Base-by-base conservation (phyloP, 805 yeast genomes). In the Brettanomyces anomalus region DNA sequence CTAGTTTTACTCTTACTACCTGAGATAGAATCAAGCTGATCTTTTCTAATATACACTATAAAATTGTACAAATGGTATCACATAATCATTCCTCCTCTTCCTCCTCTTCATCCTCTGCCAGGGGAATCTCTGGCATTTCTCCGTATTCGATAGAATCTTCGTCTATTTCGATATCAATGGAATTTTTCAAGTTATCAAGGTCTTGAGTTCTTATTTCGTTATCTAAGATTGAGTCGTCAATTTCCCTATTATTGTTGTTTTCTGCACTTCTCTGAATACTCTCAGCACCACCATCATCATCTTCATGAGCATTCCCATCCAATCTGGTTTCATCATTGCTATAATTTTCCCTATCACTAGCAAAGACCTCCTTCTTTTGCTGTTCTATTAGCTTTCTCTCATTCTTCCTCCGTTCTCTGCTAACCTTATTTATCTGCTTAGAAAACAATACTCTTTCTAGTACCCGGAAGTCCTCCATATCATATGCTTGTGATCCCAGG, bases 31-130 rank as follows among this genome's bases (percentile, higher is more conserved):
- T n/a, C n/a, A n/a, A n/a, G n/a, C n/a, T n/a, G n/a, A n/a, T n/a
- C n/a, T n/a, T n/a, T n/a, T 7, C 28, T 24, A 24, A 24, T 24
- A 24, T 24, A 24, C 28, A 24, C 10, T 24, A 24, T 24, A 24
- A 24, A 24, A 24, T 16, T 32, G 34, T n/a, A 32, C 34, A 32
- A 32, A n/a, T 7, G 18, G 13, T 7, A n/a, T 32, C 18, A 32
- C 18, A n/a, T 7, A n/a, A 8, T 24, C 20, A 13, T 20, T 36
- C 15, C 17, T 41, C 43, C 13, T 45, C 49, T 2, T 41, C 43
- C 13, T 45, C 49, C 2, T 51, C 54, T 38, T 51, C 55, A 20
- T 49, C 55, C 39, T 45, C 50, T 19, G 46, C 56, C 38, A 50
- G 15, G 4, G 57, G 57, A 19, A 53, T 49, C 13, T 42, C 44